Base-by-base conservation (phyloP, 2,329 filamentous ascomycete species). In the Fusarium vanettenii region DNA sequence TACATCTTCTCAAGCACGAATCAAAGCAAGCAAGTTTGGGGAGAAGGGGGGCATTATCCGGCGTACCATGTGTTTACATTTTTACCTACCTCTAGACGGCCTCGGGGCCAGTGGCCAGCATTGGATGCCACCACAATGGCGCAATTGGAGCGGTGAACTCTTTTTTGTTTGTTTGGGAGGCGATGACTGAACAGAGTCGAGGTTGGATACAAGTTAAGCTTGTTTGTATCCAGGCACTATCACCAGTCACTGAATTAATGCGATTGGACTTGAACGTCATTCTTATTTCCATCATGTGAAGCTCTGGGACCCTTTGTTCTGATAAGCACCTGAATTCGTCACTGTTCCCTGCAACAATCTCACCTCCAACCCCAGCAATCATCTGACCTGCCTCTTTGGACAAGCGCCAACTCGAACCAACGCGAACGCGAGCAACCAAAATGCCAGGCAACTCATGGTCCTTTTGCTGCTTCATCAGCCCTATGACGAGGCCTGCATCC, bases 31-130 rank as follows among this genome's bases (percentile, higher is more conserved):
- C 52, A 25, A 33, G 4, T 29, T 59, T 25, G 56, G 59, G 20
- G 29, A 56, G 43, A 31, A 11, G 48, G 72, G 43, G 48, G 27
- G 73, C 70, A 70, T 67, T 62, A 55, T 11, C 41, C 56, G 72
- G 72, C 62, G 72, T 73, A 67, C 14, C 20, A 45, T 22, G 14
- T 45, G 48, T 50, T 67, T 73, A 48, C 69, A 67, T 55, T 52
- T 52, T 48, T 43, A 41, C 37, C 37, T 29, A 50, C 45, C 45
- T 29, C 18, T 55, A 55, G 22, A 31, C 31, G 55, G 45, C 43
- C 52, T 35, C 11, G 25, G 29, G 48, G 64, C 60, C 60, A 16
- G n/a, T 56, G 60, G 31, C n/a, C 25, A 31, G 48, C 27, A 52
- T 52, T 52, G n/a, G 25, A 59, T 48, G 55, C 65, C 45, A 33